Conservation (phyloP, 257 asterid species). For the Lithospermum erythrorhizon region DNA sequence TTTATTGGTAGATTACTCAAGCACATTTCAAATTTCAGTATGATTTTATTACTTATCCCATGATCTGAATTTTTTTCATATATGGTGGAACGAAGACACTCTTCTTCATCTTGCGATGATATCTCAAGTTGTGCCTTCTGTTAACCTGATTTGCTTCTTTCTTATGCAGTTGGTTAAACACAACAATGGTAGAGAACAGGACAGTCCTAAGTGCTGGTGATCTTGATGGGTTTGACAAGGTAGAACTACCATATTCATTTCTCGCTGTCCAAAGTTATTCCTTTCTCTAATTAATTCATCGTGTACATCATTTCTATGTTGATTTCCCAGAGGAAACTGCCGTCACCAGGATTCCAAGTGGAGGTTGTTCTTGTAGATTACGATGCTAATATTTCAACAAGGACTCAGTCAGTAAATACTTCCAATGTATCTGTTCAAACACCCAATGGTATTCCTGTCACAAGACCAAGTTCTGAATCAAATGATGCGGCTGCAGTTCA, state of each 20-base stretch:
- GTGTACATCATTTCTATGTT: background rate
- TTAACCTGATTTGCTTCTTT: slow-evolving; percentile 8
- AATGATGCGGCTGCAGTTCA: slow-evolving; percentile 25
- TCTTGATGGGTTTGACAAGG: slow-evolving; percentile 99
- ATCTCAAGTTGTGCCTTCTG: background rate
- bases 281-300: background rate
- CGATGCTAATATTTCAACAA: slow-evolving; percentile 32
- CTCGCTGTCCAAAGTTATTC: background rate
- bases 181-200: slow-evolving; percentile 94
- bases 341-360: slow-evolving; percentile 94
- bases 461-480: slow-evolving; percentile 26
- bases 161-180: slow-evolving; percentile 76
- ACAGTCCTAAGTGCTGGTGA: slow-evolving; percentile 60
- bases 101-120: background rate
- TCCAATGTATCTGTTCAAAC: slow-evolving; percentile 22
- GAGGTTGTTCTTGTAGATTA: slow-evolving; percentile 82
- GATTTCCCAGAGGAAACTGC: slow-evolving; percentile 71
- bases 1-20: slow-evolving; percentile 56
- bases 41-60: too few relatives aligned
- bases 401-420: slow-evolving; percentile 32
- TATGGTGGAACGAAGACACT: background rate
- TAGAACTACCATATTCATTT: slow-evolving; percentile 9
- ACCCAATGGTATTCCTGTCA: slow-evolving; percentile 22
- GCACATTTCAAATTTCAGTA: too few relatives aligned
- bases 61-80: too few relatives aligned